phyloP scores from a whole-genome alignment of 225 moss, liverwort and hornwort species.

The Bryoerythrophyllum caledonicum region DNA sequence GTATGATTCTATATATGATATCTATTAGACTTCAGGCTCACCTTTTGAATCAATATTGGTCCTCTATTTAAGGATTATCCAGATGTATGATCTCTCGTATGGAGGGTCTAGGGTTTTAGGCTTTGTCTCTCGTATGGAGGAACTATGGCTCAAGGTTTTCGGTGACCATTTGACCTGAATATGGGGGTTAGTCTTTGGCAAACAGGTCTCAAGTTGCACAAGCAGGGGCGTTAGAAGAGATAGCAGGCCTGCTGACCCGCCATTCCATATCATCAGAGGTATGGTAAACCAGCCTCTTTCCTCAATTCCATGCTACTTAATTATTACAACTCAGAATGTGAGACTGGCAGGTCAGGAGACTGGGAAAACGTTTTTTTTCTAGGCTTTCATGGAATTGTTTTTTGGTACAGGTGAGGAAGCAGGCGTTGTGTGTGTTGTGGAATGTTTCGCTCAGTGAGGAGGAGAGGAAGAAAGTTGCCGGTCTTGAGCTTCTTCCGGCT shows the following conservation, averaged over 20 bases:
- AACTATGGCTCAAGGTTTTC: too few species aligned
- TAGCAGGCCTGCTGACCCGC: slow-evolving; percentile 80
- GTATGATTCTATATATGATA: too few species aligned
- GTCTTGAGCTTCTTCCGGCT: slow-evolving; percentile 65
- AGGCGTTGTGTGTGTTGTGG: slow-evolving; percentile 77
- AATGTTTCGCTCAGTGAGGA: slow-evolving; percentile 73
- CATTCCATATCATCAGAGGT: slow-evolving; percentile 69
- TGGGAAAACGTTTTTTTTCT: too few species aligned
- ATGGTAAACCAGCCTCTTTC: slow-evolving; percentile 9
- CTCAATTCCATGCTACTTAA: not conserved
- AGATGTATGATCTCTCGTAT: too few species aligned
- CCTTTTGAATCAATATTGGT: too few species aligned
- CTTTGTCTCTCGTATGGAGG: too few species aligned
- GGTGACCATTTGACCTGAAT: not conserved
- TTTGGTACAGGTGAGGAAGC: slow-evolving; percentile 64
- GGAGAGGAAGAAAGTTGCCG: slow-evolving; percentile 60
- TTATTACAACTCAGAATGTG: not conserved
- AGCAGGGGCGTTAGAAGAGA: slow-evolving; percentile 80
- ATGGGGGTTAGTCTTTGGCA: slow-evolving; percentile 24
- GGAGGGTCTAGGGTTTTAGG: too few species aligned
- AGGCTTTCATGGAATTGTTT: not conserved
- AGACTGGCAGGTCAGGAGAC: not conserved
- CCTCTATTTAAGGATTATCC: too few species aligned
- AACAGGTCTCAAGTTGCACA: slow-evolving; percentile 68
- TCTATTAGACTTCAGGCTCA: too few species aligned